Conservation (phyloP, 2,329 filamentous ascomycete genomes). For the Colletotrichum nymphaeae region DNA sequence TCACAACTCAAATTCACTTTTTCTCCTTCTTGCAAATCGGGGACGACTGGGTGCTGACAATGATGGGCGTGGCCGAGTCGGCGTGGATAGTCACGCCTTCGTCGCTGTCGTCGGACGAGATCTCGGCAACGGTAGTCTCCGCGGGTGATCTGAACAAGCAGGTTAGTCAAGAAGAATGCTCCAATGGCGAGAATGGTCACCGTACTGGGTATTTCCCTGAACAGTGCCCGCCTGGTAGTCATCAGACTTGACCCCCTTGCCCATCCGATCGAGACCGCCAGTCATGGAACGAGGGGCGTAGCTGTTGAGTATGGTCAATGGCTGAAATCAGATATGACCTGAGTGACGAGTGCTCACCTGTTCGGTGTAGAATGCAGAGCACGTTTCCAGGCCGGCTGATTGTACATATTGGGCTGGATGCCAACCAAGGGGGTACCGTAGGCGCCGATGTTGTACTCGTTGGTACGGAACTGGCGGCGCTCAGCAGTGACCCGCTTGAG, state of each 20-base stretch:
- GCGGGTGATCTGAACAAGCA: slow-evolving; percentile 35
- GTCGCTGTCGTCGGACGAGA: slow-evolving; percentile 61
- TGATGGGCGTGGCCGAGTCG: slow-evolving; percentile 55
- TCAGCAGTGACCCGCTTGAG: slow-evolving; percentile 96
- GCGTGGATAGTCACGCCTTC: slow-evolving; percentile 67
- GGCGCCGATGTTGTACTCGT: slow-evolving; percentile 87
- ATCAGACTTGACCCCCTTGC: slow-evolving; percentile 34
- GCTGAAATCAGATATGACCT: not conserved
- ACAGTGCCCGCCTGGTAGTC: slow-evolving; percentile 35
- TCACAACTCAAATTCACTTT: slow-evolving; percentile 21
- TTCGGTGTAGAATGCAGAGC: slow-evolving; percentile 29
- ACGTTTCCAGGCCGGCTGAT: slow-evolving; percentile 51
- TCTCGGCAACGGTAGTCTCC: slow-evolving; percentile 33
- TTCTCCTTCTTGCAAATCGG: slow-evolving; percentile 57
- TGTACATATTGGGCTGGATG: slow-evolving; percentile 62
- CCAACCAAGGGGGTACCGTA: slow-evolving; percentile 73
- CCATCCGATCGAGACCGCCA: slow-evolving; percentile 33
- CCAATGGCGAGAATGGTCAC: slow-evolving; percentile 30
- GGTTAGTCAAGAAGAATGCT: slow-evolving; percentile 45
- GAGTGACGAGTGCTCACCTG: slow-evolving; percentile 16
- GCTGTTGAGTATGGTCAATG: slow-evolving; percentile 6
- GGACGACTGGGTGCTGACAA: slow-evolving; percentile 60
- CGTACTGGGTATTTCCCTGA: slow-evolving; percentile 36
- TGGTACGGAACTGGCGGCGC: slow-evolving; percentile 93
- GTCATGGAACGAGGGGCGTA: slow-evolving; percentile 33